These are phyloP conservation scores for Nitzschia putrida DNA, from an alignment of 108 stramenopile species.

Conservation along the genomic window DNA sequence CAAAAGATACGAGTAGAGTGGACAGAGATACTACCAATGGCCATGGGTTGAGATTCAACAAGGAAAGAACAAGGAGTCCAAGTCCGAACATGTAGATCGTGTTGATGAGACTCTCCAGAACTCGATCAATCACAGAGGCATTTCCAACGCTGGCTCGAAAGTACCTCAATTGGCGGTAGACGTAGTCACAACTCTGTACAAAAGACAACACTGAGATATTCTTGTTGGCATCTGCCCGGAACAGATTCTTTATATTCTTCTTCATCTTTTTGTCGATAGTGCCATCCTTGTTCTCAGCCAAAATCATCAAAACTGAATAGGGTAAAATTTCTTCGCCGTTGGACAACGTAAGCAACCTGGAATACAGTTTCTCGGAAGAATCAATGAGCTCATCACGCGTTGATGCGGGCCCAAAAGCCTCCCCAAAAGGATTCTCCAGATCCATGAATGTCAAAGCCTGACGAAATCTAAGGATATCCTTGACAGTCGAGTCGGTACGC, in stretches of 20 bases:
- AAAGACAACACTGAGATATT: conserved; percentile 61
- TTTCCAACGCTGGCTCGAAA: conserved; percentile 65
- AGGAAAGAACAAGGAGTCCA: conserved; percentile 44
- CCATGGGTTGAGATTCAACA: conserved; percentile 73
- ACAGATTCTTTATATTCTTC: conserved; percentile 46
- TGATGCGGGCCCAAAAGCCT: conserved; percentile 68
- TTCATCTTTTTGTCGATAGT: conserved; percentile 47
- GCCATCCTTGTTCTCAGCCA: conserved; percentile 45
- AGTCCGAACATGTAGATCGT: conserved; percentile 60
- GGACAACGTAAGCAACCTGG: conserved; percentile 45
- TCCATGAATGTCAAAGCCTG: conserved; percentile 72
- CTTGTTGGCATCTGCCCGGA: conserved; percentile 47
- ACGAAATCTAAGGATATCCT: conserved; percentile 70
- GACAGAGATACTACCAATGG: conserved; percentile 69
- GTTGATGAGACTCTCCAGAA: conserved; percentile 66
- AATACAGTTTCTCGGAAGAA: conserved; percentile 63
- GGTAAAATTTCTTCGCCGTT: conserved; percentile 32
- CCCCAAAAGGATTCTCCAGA: conserved; percentile 63
- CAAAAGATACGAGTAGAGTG: conserved; percentile 67
- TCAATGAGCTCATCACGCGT: conserved; percentile 64
- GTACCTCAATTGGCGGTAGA: conserved; percentile 60
- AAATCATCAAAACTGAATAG: conserved; percentile 45
- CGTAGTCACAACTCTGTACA: conserved; percentile 54
- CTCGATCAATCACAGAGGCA: conserved; percentile 70
- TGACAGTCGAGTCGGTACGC: conserved; percentile 41